Evolutionary conservation across 164 flowering plant genomes (phyloP).

Genomic region (Hamamelis virginiana): DNA sequence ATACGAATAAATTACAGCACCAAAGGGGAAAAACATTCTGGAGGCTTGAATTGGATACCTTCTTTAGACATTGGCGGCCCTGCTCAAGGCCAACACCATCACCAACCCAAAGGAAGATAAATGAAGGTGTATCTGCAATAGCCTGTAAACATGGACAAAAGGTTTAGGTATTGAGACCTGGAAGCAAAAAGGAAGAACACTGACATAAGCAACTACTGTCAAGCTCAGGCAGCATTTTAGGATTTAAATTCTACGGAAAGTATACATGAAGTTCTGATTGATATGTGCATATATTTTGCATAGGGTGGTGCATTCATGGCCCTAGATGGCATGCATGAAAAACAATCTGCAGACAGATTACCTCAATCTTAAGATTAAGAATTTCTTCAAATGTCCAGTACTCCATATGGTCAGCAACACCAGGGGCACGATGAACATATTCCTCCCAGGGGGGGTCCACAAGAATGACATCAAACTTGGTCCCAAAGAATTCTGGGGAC

Average conservation of each 20-base stretch:
- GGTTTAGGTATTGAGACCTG: neutral
- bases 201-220: neutral
- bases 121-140: conserved; percentile 97
- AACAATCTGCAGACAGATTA: conserved; percentile 13
- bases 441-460: conserved; percentile 99
- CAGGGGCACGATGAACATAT: conserved; percentile 97
- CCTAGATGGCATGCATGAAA: too few species aligned
- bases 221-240: neutral
- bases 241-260: too few species aligned
- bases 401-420: conserved; percentile 92
- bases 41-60: conserved; percentile 43
- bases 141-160: conserved; percentile 50
- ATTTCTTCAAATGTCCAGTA: conserved; percentile 98
- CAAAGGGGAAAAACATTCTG: neutral
- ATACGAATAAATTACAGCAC: neutral
- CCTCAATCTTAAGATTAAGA: conserved; percentile 93
- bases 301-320: too few species aligned
- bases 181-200: neutral
- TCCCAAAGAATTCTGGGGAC: conserved; percentile 84
- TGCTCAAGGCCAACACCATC: conserved; percentile 99
- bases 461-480: conserved; percentile 97
- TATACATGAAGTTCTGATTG: too few species aligned
- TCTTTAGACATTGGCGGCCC: conserved; percentile 93
- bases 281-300: too few species aligned
- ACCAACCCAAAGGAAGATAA: conserved; percentile 98